A percentile compares a stretch with the other conserved stretches of the same genome.
Conservation (phyloP, 768 basidiomycete genomes). For the Leccinellum luteum region DNA sequence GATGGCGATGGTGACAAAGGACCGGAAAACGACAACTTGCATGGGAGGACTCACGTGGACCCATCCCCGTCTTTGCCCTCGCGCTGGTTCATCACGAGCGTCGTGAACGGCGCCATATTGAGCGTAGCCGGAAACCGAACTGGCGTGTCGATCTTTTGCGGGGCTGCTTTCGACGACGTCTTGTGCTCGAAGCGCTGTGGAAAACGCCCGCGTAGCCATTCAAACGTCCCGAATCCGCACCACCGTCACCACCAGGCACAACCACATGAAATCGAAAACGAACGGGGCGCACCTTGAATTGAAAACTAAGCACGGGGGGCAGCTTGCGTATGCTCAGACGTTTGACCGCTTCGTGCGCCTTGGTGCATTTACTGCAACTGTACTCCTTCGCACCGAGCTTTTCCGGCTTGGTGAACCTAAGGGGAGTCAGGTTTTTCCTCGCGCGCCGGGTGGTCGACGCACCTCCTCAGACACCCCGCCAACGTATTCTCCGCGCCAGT, state of each 20-base stretch:
- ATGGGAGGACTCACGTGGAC: constrained; percentile 20
- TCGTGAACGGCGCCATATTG: constrained; percentile 88
- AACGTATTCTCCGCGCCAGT: constrained; percentile 62
- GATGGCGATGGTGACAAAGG: neutral
- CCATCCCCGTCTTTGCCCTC: constrained; percentile 40
- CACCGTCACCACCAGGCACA: neutral
- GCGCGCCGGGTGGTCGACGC: constrained; percentile 5
- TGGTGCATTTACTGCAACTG: constrained; percentile 78
- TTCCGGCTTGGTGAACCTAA: constrained; percentile 83
- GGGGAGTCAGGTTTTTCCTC: neutral
- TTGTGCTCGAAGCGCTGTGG: constrained; percentile 89
- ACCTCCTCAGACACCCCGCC: constrained; percentile 74
- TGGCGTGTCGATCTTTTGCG: constrained; percentile 81
- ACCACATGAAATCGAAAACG: neutral
- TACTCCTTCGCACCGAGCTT: constrained; percentile 81
- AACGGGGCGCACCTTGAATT: constrained; percentile 67
- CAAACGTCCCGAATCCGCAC: neutral
- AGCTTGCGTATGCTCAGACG: constrained; percentile 81
- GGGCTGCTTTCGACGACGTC: constrained; percentile 63
- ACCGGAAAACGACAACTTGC: neutral
- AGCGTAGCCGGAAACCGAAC: constrained; percentile 81
- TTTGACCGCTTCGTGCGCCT: constrained; percentile 77
- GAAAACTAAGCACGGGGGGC: constrained; percentile 88
- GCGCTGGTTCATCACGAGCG: constrained; percentile 50
- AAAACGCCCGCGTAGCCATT: neutral